Percentiles rank a stretch among this genome's conserved stretches.
Conservation (phyloP, 805 yeast genomes). For the Starmerella potacharoeniae region DNA sequence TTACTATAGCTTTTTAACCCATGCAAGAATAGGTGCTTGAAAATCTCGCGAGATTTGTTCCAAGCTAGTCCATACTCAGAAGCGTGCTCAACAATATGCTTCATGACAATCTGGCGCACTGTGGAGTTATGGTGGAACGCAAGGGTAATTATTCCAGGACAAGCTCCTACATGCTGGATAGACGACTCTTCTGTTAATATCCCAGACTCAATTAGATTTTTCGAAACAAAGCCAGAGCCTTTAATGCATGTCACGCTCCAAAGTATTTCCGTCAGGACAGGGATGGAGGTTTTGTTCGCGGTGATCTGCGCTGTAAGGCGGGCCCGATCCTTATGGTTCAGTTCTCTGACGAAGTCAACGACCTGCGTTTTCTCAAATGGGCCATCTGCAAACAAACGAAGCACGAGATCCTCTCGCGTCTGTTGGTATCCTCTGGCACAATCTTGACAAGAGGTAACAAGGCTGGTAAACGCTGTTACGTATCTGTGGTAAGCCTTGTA, state of each 20-base stretch:
- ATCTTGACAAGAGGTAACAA: slow-evolving; percentile 8
- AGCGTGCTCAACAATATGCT: background rate
- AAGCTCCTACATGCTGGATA: slow-evolving; percentile 1
- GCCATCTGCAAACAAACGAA: background rate
- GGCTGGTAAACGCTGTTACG: background rate
- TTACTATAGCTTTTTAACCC: slow-evolving; percentile 12
- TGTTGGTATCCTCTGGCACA: slow-evolving; percentile 17
- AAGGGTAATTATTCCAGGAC: slow-evolving; percentile 5
- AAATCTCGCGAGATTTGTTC: background rate
- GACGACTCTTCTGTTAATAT: background rate
- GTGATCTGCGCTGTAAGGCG: slow-evolving; percentile 4
- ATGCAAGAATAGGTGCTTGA: background rate
- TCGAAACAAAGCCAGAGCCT: background rate
- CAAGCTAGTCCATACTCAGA: slow-evolving; percentile 4
- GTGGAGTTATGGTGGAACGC: background rate
- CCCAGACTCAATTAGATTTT: slow-evolving; percentile 1
- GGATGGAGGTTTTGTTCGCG: background rate
- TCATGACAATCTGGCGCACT: background rate
- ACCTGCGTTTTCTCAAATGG: slow-evolving; percentile 2
- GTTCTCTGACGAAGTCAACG: slow-evolving; percentile 2
- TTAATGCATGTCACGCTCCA: slow-evolving; percentile 16
- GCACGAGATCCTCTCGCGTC: background rate
- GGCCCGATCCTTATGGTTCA: slow-evolving; percentile 9
- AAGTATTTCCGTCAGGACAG: slow-evolving; percentile 12
- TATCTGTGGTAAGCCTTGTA: background rate